These are phyloP conservation scores for Kingdonia uniflora DNA, from an alignment of 164 flowering plant genomes.

Conservation along the genomic window DNA sequence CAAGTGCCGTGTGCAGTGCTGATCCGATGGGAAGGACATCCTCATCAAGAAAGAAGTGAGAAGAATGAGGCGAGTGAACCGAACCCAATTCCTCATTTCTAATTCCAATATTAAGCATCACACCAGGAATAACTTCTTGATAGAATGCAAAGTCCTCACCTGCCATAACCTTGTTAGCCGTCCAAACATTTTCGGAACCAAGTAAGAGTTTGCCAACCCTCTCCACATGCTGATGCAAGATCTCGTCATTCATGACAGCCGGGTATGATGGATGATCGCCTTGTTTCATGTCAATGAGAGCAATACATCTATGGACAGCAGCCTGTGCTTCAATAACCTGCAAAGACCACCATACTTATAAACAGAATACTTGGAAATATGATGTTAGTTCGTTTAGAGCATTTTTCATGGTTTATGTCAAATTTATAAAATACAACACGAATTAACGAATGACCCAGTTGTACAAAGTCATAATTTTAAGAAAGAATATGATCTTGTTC, in stretches of 20 bases:
- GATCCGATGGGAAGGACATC: conserved; percentile 82
- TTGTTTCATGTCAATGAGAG: conserved; percentile 29
- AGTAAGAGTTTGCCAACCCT: conserved; percentile 43
- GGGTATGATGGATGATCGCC: conserved; percentile 54
- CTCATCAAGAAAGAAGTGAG: conserved; percentile 76
- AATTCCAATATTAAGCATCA: conserved; percentile 56
- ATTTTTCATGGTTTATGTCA: background rate
- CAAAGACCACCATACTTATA: conserved; percentile 8
- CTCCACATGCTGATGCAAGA: conserved; percentile 35
- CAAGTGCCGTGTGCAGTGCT: conserved; percentile 57
- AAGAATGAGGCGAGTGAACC: conserved; percentile 61
- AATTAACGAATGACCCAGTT: background rate
- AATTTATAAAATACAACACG: background rate
- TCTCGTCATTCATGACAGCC: conserved; percentile 51
- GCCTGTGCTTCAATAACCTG: conserved; percentile 73
- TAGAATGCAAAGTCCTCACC: conserved; percentile 90
- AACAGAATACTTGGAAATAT: background rate
- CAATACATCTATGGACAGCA: conserved; percentile 54
- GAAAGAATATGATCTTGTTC: background rate
- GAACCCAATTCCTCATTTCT: conserved; percentile 59
- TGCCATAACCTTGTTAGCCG: conserved; percentile 51
- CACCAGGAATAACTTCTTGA: conserved; percentile 62
- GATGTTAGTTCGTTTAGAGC: background rate
- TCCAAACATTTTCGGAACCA: conserved; percentile 43
- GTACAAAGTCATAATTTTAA: background rate